Percentiles rank a stretch among this genome's conserved stretches.
phyloP scores from a whole-genome alignment of 768 basidiomycete genomes.

The Hygrocybe coccinea region DNA sequence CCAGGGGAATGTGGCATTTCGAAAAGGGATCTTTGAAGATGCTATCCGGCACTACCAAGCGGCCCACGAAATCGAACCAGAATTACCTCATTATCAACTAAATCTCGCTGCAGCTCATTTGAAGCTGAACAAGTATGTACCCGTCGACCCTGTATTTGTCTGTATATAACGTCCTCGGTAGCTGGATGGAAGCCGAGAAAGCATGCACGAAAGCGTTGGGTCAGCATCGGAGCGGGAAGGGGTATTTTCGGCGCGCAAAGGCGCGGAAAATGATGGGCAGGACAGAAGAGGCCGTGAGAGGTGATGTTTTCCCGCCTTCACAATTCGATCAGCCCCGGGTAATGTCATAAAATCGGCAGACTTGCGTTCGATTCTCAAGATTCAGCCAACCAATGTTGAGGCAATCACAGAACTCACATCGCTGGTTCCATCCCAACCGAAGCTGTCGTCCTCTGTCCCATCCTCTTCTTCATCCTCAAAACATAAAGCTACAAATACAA shows the following conservation, averaged over 20 bases:
- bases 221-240: slow-evolving; percentile 66
- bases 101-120: slow-evolving; percentile 73
- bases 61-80: slow-evolving; percentile 62
- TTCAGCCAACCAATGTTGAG: slow-evolving; percentile 63
- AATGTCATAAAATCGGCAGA: slow-evolving; percentile 34
- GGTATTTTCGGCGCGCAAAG: slow-evolving; percentile 63
- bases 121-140: slow-evolving; percentile 60
- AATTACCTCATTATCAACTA: slow-evolving; percentile 70
- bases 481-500: slow-evolving; percentile 9
- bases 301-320: slow-evolving; percentile 26
- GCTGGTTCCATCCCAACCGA: slow-evolving; percentile 28
- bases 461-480: slow-evolving; percentile 20
- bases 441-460: slow-evolving; percentile 18
- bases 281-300: slow-evolving; percentile 55
- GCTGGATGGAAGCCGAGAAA: slow-evolving; percentile 68
- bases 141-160: slow-evolving; percentile 5
- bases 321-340: neutral
- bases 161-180: slow-evolving; percentile 21
- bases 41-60: slow-evolving; percentile 57
- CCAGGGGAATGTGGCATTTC: slow-evolving; percentile 68
- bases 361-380: slow-evolving; percentile 51
- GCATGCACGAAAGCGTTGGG: slow-evolving; percentile 62
- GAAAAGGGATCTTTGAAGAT: slow-evolving; percentile 49
- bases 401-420: slow-evolving; percentile 53
- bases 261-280: slow-evolving; percentile 58